A percentile compares a stretch with the other conserved stretches of the same genome.
These are phyloP conservation scores for Mycena polygramma DNA, from an alignment of 768 basidiomycete genomes.

Conservation along the genomic window DNA sequence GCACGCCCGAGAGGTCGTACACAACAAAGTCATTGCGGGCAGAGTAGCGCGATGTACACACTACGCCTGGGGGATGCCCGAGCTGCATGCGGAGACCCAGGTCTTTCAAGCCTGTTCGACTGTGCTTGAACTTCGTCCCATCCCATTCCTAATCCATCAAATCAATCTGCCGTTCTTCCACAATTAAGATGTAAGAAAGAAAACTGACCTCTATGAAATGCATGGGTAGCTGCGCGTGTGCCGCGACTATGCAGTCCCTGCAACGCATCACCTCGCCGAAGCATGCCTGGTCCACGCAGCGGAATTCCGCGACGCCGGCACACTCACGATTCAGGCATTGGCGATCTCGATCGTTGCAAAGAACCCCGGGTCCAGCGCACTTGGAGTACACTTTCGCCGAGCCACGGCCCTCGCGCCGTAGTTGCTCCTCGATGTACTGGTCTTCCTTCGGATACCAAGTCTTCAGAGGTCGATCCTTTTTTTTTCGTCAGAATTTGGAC, in stretches of 20 bases:
- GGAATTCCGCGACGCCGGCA: neutral
- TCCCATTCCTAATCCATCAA: conserved; percentile 6
- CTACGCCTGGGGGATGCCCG: neutral
- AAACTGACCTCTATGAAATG: conserved; percentile 15
- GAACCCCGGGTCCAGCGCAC: neutral
- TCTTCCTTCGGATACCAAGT: neutral
- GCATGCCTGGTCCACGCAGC: conserved; percentile 16
- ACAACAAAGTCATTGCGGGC: conserved; percentile 14
- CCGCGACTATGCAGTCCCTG: neutral
- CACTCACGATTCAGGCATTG: neutral
- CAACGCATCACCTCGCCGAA: conserved; percentile 2
- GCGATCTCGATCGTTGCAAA: neutral
- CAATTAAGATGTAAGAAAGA: neutral
- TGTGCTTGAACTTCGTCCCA: neutral
- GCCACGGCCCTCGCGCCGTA: neutral
- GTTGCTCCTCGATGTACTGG: neutral
- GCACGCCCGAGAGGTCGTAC: conserved; percentile 26
- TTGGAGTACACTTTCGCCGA: neutral
- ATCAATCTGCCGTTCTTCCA: no score
- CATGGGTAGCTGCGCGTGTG: conserved; percentile 5
- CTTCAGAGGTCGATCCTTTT: neutral
- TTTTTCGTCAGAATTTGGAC: no score
- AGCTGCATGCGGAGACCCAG: conserved; percentile 35
- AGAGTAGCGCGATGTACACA: neutral
- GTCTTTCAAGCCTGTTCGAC: neutral